phyloP scores from a whole-genome alignment of 306 rosid genomes.

The Datisca glomerata region DNA sequence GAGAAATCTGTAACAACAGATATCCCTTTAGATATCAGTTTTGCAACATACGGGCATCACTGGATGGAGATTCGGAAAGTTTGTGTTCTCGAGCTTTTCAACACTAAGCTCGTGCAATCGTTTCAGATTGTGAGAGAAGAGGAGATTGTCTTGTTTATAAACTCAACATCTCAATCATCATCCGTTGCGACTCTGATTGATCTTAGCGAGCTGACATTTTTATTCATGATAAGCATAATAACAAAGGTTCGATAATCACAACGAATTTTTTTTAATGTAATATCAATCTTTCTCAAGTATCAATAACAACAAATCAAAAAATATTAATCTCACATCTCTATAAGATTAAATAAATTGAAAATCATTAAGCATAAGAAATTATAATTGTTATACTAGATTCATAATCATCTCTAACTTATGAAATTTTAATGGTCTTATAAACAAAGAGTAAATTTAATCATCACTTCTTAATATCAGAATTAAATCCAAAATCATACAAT shows the following conservation, averaged over 20 bases:
- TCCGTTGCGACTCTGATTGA: constrained; percentile 4
- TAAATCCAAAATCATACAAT: too few species aligned
- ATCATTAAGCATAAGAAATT: too few species aligned
- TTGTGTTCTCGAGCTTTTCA: constrained; percentile 22
- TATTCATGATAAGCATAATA: background rate
- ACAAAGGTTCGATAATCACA: background rate
- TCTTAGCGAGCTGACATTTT: constrained; percentile 1
- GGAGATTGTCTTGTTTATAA: constrained; percentile 15
- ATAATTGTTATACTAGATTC: too few species aligned
- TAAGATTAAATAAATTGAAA: too few species aligned
- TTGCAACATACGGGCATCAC: constrained; percentile 27
- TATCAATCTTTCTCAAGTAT: too few species aligned
- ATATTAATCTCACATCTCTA: background rate
- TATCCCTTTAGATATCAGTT: background rate
- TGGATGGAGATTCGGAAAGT: constrained; percentile 34
- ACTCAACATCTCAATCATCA: constrained; percentile 6
- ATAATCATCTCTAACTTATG: too few species aligned
- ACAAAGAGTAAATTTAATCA: too few species aligned
- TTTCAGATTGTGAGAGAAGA: constrained; percentile 18
- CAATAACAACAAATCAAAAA: constrained; percentile 4
- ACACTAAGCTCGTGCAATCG: constrained; percentile 19
- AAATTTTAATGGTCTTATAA: too few species aligned
- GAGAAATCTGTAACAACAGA: too few species aligned
- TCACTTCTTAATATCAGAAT: too few species aligned
- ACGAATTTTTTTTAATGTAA: constrained; percentile 8